phyloP scores from a whole-genome alignment of 306 rosid genomes.

The Cucurbita pepo region DNA sequence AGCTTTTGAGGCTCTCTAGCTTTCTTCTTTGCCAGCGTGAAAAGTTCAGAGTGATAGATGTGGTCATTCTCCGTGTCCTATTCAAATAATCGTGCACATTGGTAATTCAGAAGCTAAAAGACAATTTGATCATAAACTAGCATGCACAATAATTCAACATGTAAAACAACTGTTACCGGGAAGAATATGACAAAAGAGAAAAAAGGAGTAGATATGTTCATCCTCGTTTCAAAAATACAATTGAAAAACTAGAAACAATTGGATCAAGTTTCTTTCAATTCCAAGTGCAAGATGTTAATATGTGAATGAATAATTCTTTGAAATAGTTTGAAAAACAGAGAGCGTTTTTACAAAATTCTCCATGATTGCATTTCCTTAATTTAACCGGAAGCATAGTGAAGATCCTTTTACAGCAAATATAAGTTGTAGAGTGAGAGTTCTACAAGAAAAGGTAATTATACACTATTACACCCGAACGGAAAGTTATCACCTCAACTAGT shows the following conservation, averaged over 20 bases:
- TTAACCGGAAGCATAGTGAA: neutral
- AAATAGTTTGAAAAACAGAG: neutral
- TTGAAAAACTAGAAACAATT: neutral
- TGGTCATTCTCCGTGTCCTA: conserved; percentile 96
- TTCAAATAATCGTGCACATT: conserved; percentile 15
- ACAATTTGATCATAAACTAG: neutral
- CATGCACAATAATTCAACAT: neutral
- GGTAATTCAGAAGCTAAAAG: conserved; percentile 3
- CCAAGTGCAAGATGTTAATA: neutral
- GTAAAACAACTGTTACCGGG: neutral
- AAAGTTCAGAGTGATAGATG: conserved; percentile 82
- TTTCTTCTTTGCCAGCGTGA: conserved; percentile 70
- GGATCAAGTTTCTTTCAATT: neutral
- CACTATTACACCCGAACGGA: neutral
- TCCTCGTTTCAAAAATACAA: neutral
- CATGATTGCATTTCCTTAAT: neutral
- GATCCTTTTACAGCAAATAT: neutral
- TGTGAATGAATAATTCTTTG: neutral
- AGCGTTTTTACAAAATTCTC: neutral
- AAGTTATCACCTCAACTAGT: conserved; percentile 70
- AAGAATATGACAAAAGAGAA: neutral
- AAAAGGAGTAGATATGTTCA: neutral
- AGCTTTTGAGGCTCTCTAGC: conserved; percentile 83
- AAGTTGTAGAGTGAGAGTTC: neutral
- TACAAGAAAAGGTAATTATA: neutral